These are phyloP conservation scores for Yarrowia keelungensis DNA, from an alignment of 805 yeast genomes.

Conservation along the genomic window DNA sequence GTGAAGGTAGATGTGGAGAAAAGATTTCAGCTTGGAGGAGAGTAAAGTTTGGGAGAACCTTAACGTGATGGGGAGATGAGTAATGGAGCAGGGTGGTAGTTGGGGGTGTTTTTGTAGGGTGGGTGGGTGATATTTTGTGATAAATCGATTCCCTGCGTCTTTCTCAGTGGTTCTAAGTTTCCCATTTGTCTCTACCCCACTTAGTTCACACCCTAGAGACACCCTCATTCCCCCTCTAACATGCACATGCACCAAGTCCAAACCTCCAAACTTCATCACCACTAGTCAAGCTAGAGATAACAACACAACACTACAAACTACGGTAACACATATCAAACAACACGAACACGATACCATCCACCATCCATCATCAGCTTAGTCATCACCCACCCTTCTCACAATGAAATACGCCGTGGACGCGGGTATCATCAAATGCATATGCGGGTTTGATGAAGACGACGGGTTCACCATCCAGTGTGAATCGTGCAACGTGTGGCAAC, in stretches of 20 bases:
- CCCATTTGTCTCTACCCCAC: too few relatives aligned
- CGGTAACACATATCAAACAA: background rate
- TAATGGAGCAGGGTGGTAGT: background rate
- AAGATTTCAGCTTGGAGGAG: constrained; percentile 1
- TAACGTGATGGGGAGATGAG: background rate
- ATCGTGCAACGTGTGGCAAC: constrained; percentile 92
- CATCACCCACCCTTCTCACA: background rate
- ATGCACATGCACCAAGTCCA: constrained; percentile 14
- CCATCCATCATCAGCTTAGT: background rate
- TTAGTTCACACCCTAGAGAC: background rate
- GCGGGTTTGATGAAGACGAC: constrained; percentile 89
- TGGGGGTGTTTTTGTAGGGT: background rate
- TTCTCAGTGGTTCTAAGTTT: background rate
- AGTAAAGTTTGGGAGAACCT: background rate
- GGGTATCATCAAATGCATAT: constrained; percentile 87
- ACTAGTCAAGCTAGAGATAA: background rate
- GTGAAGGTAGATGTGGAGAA: constrained; percentile 9
- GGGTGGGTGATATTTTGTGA: background rate
- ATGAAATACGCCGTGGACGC: constrained; percentile 56
- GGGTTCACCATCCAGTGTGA: constrained; percentile 96
- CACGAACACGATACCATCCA: background rate
- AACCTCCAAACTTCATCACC: constrained; percentile 36
- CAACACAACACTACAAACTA: too few relatives aligned
- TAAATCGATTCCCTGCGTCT: background rate
- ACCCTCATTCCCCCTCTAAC: background rate